A percentile compares a stretch with the other conserved stretches of the same genome.
These are phyloP conservation scores for Quercus parvula DNA, from an alignment of 306 rosid genomes.

Conservation along the genomic window DNA sequence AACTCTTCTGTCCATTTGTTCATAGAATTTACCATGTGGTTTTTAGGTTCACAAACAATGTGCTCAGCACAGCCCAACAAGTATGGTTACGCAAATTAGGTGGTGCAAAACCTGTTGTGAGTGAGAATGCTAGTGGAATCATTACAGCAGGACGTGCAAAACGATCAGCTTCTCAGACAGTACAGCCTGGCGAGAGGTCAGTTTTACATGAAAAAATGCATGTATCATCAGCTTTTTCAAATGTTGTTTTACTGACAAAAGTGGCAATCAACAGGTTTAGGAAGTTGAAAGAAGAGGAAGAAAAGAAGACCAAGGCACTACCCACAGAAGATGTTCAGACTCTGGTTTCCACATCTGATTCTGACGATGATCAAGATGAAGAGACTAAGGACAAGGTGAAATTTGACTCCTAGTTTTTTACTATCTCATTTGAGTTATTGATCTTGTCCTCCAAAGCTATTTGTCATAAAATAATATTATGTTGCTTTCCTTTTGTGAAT, in stretches of 20 bases:
- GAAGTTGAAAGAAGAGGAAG: constrained; percentile 59
- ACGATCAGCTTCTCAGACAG: constrained; percentile 66
- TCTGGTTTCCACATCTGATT: constrained; percentile 47
- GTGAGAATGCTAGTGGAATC: constrained; percentile 79
- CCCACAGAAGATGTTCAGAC: constrained; percentile 58
- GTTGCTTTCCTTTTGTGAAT: not conserved
- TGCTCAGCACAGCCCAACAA: constrained; percentile 98
- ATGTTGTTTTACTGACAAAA: constrained; percentile 14
- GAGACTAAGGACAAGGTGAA: constrained; percentile 63
- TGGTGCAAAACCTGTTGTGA: constrained; percentile 84
- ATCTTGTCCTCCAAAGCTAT: not conserved
- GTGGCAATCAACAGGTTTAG: constrained; percentile 55
- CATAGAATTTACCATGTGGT: constrained; percentile 2
- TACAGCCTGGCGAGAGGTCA: constrained; percentile 68
- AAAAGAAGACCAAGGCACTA: constrained; percentile 62
- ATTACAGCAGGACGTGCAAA: constrained; percentile 98
- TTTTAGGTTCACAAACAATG: constrained; percentile 82
- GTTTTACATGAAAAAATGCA: constrained; percentile 27
- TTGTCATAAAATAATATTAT: not conserved
- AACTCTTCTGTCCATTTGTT: not conserved
- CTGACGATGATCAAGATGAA: constrained; percentile 50
- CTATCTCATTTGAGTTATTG: not conserved
- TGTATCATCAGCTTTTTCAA: constrained; percentile 5
- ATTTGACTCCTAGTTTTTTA: constrained; percentile 8
- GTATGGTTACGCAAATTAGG: constrained; percentile 95